Base-by-base conservation (phyloP, 495 filamentous ascomycete species). In the Daldinia vernicosa region DNA sequence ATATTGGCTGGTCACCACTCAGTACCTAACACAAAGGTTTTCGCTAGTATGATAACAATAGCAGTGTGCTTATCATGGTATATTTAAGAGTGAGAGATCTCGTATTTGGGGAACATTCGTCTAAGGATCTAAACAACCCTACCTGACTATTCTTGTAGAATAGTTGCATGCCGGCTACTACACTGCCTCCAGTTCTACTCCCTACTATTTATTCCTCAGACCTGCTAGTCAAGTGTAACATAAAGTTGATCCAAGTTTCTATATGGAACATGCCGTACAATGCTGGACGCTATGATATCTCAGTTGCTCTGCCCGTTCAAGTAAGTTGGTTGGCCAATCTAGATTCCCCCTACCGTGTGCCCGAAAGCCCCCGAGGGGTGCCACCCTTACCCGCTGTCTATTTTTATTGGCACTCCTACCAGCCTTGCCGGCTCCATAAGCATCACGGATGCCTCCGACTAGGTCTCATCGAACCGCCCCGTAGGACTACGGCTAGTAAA, bases 211-310 rank as follows among this genome's bases (percentile, higher is more conserved):
- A 50, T 54, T 59, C 62, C 54, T 63, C 52, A 22, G 40, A 50
- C 35, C 24, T 66, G n/a, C 57, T 47, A 35, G 39, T 58, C 28
- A 37, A 62, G 52, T n/a, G 15, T 54, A 60, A 62, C 61, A 66
- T 67, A 59, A 74, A 55, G 45, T 60, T 50, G 62, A 55, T 30
- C 63, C 52, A 64, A 67, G 28, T 37, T 57, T 66, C 47, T 52
- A 67, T 66, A 67, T 69, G 75, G 72, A 73, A 77, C 61, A 69
- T 74, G 67, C 66, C 58, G 63, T 72, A 75, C 67, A 66, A 60
- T 57, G 54, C 47, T 64, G 59, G 52, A 68, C 40, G 61, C 63
- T 72, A 66, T 67, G 70, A 57, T 63, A 59, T 66, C 57, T 60
- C 64, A 37, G 70, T 67, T 19, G 59, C 57, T 68, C 53, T 61